A percentile compares a stretch with the other conserved stretches of the same genome.
Evolutionary conservation across 768 basidiomycete genomes (phyloP).

Genomic region (Cystobasidium onofrii): DNA sequence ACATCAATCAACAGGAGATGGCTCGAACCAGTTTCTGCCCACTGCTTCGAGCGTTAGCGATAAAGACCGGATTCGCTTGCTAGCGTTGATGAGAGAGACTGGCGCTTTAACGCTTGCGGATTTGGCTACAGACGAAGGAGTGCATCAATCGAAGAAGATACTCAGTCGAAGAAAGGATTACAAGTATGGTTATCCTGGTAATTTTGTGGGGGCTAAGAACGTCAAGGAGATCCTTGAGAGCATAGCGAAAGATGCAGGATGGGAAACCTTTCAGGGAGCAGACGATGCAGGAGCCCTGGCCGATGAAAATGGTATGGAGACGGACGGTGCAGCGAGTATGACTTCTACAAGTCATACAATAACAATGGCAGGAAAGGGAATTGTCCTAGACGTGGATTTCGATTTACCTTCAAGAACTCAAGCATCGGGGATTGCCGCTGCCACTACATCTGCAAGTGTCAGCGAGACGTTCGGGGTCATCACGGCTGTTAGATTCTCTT

Average conservation of each 20-base stretch:
- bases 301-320: not conserved
- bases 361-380: constrained; percentile 27
- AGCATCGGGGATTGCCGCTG: not conserved
- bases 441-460: too few species aligned
- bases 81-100: constrained; percentile 4
- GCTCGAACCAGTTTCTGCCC: not conserved
- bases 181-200: not conserved
- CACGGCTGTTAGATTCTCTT: constrained; percentile 20
- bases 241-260: constrained; percentile 18
- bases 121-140: not conserved
- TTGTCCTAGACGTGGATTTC: constrained; percentile 25
- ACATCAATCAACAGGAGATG: not conserved
- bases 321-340: not conserved
- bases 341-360: constrained; percentile 9
- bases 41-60: not conserved
- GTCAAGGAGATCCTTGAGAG: constrained; percentile 5
- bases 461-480: not conserved
- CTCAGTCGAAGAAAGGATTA: not conserved
- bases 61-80: constrained; percentile 9
- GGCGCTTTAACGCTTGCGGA: constrained; percentile 1
- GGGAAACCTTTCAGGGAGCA: constrained; percentile 17
- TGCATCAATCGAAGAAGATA: not conserved
- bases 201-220: not conserved
- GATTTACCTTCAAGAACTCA: not conserved
- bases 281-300: not conserved